Evolutionary conservation across 306 rosid species (phyloP).

Genomic region (Rosa chinensis): DNA sequence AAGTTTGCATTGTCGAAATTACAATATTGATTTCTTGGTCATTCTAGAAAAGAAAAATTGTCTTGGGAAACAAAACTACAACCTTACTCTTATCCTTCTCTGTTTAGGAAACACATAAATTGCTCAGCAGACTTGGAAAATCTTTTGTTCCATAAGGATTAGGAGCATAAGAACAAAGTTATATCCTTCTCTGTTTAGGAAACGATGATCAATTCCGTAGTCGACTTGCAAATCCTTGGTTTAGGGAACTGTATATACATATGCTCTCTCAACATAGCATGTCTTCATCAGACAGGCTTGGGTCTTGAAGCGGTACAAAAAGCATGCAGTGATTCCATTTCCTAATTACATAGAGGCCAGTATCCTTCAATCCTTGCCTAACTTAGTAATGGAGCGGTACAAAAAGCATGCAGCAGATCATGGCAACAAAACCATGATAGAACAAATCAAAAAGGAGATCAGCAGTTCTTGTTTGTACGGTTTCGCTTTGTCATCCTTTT

Average conservation of each 20-base stretch:
- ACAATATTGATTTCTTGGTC: neutral
- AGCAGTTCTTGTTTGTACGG: neutral
- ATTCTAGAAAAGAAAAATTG: neutral
- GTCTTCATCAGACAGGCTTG: too few relatives aligned
- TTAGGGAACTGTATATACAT: too few relatives aligned
- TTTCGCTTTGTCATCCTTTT: neutral
- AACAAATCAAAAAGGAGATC: neutral
- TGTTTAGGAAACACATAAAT: neutral
- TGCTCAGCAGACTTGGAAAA: neutral
- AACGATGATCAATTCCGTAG: too few relatives aligned
- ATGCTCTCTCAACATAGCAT: too few relatives aligned
- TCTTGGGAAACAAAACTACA: neutral
- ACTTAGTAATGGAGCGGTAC: neutral
- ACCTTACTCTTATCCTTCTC: neutral
- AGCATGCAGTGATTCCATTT: too few relatives aligned
- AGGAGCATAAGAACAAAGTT: neutral
- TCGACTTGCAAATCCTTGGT: too few relatives aligned
- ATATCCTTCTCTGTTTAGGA: neutral
- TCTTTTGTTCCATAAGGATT: neutral
- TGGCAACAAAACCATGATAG: neutral
- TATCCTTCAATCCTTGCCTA: too few relatives aligned
- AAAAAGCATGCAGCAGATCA: neutral
- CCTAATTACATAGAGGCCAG: too few relatives aligned
- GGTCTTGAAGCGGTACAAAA: too few relatives aligned
- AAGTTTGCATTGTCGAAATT: neutral